Conservation (phyloP, 495 filamentous ascomycete genomes). For the Tuber microsphaerosporum region DNA sequence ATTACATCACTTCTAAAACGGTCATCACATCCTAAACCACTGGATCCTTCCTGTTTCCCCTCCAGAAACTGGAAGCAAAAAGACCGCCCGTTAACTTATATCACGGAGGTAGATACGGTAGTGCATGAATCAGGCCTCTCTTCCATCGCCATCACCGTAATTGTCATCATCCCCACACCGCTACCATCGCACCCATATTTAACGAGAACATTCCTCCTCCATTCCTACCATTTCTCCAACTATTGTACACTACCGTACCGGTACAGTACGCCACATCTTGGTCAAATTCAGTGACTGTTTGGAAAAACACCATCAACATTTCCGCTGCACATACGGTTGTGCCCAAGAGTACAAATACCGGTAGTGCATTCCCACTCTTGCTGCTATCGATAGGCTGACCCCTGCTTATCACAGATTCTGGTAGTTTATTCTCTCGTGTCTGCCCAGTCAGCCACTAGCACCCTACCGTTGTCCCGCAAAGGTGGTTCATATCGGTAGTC, state of each 20-base stretch:
- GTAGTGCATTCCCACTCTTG: not conserved
- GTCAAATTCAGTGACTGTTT: not conserved
- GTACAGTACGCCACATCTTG: too few species aligned
- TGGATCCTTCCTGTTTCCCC: not conserved
- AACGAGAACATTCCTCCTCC: not conserved
- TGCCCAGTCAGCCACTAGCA: not conserved
- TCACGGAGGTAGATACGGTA: not conserved
- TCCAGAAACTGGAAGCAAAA: not conserved
- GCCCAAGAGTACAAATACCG: not conserved
- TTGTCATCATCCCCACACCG: not conserved
- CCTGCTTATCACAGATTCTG: not conserved
- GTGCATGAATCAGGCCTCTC: not conserved
- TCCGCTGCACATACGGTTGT: not conserved
- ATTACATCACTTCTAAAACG: not conserved
- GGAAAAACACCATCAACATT: not conserved
- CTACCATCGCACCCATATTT: not conserved
- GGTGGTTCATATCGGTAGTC: slow-evolving; percentile 26
- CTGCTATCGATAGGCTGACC: not conserved
- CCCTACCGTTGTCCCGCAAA: slow-evolving; percentile 1
- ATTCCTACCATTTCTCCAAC: not conserved
- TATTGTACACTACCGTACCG: not conserved
- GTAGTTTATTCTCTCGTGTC: not conserved
- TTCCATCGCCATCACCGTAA: not conserved
- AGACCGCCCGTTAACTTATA: not conserved
- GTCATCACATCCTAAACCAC: not conserved